Evolutionary conservation across 768 basidiomycete genomes (phyloP).

Genomic region (Boletus tomentosulus): DNA sequence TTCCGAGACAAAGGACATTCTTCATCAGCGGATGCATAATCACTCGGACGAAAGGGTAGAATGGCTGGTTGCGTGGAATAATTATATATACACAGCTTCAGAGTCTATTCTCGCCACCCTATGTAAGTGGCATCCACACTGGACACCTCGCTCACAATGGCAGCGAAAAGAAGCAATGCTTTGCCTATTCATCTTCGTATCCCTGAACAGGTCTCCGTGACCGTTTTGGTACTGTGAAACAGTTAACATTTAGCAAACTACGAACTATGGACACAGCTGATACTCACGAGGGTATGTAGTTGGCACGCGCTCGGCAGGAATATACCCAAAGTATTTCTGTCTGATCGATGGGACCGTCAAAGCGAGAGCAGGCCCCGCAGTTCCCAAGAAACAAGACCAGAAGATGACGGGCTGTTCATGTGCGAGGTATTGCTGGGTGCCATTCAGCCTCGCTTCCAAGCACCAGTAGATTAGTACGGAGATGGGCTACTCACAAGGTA

Average conservation of each 20-base stretch:
- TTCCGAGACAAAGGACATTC: too few relatives aligned
- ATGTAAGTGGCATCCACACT: neutral
- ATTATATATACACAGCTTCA: constrained; percentile 2
- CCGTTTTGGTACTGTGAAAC: constrained; percentile 60
- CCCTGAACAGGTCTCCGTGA: constrained; percentile 64
- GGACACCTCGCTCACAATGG: constrained; percentile 6
- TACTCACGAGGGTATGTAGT: constrained; percentile 75
- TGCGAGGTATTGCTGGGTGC: constrained; percentile 76
- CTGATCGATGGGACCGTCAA: constrained; percentile 77
- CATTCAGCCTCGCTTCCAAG: neutral
- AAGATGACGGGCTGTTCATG: constrained; percentile 91
- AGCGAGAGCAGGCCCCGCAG: constrained; percentile 71
- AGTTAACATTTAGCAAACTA: neutral
- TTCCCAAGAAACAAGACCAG: constrained; percentile 75
- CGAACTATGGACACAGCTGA: neutral
- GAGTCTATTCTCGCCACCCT: constrained; percentile 2
- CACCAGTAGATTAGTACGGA: neutral
- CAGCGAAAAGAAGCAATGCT: neutral
- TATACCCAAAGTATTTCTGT: constrained; percentile 62
- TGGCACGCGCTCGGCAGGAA: constrained; percentile 64
- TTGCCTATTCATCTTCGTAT: constrained; percentile 59
- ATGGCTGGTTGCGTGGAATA: neutral
- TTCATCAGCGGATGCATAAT: neutral
- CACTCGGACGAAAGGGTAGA: neutral
- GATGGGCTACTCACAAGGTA: constrained; percentile 21